Evolutionary conservation across 2,329 filamentous ascomycete genomes (phyloP).

Genomic region (Dendrostoma leiphaemia): DNA sequence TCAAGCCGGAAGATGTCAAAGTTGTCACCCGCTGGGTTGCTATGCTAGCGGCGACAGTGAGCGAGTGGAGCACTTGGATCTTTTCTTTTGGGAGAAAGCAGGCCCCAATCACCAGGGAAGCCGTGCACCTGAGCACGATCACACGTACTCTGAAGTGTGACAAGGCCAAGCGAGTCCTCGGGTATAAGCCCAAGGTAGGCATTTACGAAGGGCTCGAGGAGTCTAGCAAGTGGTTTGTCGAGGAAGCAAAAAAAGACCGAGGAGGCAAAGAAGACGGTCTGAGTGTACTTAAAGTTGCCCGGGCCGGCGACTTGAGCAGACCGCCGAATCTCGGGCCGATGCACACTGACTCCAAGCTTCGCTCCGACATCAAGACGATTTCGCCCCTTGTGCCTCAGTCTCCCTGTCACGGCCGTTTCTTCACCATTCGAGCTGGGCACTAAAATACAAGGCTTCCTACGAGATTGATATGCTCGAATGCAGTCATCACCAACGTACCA

Average conservation of each 20-base stretch:
- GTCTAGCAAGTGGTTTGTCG: constrained; percentile 22
- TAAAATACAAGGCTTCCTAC: no score
- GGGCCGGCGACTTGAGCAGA: no score
- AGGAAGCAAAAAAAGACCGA: neutral
- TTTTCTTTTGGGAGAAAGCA: constrained; percentile 17
- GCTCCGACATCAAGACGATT: no score
- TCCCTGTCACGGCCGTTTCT: no score
- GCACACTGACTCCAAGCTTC: no score
- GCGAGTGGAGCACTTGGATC: constrained; percentile 25
- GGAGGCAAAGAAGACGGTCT: constrained; percentile 1
- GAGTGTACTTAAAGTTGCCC: no score
- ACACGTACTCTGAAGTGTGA: constrained; percentile 20
- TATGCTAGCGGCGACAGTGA: constrained; percentile 22
- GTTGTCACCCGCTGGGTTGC: constrained; percentile 24
- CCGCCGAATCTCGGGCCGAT: no score
- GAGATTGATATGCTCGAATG: no score
- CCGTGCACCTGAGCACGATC: constrained; percentile 19
- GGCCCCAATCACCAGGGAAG: constrained; percentile 18
- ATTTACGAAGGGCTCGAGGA: constrained; percentile 18
- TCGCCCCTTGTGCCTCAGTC: no score
- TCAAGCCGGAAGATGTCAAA: constrained; percentile 22
- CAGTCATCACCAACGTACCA: no score
- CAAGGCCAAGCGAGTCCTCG: constrained; percentile 21
- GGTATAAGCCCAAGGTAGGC: constrained; percentile 20
- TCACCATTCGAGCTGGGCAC: no score